These are phyloP conservation scores for Persicaria tinctoria DNA, from an alignment of 148 eudicot genomes.

Conservation along the genomic window DNA sequence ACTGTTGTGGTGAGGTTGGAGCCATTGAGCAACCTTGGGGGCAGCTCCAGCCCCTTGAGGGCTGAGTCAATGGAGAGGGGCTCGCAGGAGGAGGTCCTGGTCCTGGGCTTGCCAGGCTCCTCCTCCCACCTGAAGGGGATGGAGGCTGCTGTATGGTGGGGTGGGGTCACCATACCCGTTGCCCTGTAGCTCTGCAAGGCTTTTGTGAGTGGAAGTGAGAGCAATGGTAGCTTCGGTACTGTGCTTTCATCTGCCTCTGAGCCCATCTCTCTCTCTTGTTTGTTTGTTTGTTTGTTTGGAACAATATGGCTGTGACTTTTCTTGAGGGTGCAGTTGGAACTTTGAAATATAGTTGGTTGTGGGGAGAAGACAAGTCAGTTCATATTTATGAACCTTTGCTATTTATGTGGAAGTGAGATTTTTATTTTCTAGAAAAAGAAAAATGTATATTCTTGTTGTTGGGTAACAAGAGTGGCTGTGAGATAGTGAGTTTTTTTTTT, in stretches of 20 bases:
- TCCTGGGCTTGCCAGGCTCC: conserved; percentile 72
- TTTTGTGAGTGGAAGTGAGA: conserved; percentile 12
- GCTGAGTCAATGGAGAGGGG: conserved; percentile 13
- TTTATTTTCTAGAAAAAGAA: background rate
- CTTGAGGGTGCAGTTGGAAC: background rate
- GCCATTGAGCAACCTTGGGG: conserved; percentile 40
- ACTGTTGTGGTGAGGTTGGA: conserved; percentile 9
- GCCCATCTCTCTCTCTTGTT: conserved; percentile 3
- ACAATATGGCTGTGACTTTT: background rate
- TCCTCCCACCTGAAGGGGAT: conserved; percentile 85
- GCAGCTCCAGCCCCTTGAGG: conserved; percentile 39
- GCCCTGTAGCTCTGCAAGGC: conserved; percentile 18
- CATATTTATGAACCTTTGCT: background rate
- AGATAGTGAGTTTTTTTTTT: no score
- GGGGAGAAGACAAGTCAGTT: background rate
- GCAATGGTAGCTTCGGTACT: conserved; percentile 26
- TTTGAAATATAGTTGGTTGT: background rate
- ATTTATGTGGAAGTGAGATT: background rate
- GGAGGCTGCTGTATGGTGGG: conserved; percentile 48
- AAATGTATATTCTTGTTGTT: no score
- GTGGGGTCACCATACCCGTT: conserved; percentile 27
- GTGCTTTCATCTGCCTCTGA: conserved; percentile 7
- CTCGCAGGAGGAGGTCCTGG: conserved; percentile 27
- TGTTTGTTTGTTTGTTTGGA: no score
- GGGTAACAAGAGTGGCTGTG: no score